Evolutionary conservation across 179 eudicot genomes (phyloP).

Genomic region (Heliamphora pulchella): DNA sequence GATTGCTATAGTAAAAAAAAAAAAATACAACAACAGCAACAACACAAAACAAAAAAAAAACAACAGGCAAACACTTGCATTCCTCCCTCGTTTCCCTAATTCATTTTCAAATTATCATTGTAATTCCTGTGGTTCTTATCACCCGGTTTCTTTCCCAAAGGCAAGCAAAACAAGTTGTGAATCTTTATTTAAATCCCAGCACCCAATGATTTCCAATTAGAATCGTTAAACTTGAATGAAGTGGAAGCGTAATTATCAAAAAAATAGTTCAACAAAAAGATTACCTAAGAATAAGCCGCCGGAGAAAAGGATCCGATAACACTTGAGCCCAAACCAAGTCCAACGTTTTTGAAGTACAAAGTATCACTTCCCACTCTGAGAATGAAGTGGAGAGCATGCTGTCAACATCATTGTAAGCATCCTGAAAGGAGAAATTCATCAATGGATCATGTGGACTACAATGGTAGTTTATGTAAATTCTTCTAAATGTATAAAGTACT

Average conservation of each 20-base stretch:
- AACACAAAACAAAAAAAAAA: too few species aligned
- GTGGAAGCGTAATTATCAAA: not conserved
- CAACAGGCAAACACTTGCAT: not conserved
- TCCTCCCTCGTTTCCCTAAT: not conserved
- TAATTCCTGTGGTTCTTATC: not conserved
- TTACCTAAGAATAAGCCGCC: slow-evolving; percentile 89
- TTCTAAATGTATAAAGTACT: too few species aligned
- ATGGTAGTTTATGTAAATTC: not conserved
- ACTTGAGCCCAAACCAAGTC: slow-evolving; percentile 94
- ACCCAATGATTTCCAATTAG: not conserved
- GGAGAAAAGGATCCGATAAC: slow-evolving; percentile 71
- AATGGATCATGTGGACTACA: slow-evolving; percentile 10
- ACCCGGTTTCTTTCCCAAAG: not conserved
- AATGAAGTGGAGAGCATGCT: slow-evolving; percentile 53
- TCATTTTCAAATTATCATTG: not conserved
- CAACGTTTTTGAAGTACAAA: slow-evolving; percentile 64
- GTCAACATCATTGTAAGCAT: slow-evolving; percentile 57
- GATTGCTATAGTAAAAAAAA: too few species aligned
- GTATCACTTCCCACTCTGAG: slow-evolving; percentile 82
- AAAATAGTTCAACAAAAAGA: not conserved
- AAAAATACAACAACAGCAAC: too few species aligned
- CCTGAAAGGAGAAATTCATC: slow-evolving; percentile 39
- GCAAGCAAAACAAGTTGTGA: not conserved
- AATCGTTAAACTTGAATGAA: not conserved
- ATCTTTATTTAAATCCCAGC: slow-evolving; percentile 12